A percentile compares a stretch with the other conserved stretches of the same genome.
Evolutionary conservation across 352 stramenopile genomes (phyloP).

Genomic region (Phytophthora crassamura): DNA sequence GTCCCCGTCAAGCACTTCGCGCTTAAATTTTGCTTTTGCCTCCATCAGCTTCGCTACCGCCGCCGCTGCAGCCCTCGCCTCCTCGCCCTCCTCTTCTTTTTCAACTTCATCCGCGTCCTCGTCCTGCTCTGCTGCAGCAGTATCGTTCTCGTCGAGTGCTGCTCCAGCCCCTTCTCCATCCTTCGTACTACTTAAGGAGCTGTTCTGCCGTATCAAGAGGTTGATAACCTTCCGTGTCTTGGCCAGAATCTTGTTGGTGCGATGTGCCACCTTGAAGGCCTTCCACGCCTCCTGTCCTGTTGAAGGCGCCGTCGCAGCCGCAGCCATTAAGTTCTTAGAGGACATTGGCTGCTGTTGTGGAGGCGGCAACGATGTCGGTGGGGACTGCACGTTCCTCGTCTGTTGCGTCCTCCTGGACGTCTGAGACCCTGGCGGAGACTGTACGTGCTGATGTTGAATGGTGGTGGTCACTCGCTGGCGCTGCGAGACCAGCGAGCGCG

Average conservation of each 20-base stretch:
- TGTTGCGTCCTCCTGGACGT: constrained; percentile 17
- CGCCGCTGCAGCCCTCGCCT: constrained; percentile 6
- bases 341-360: constrained; percentile 23
- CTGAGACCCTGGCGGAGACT: not conserved
- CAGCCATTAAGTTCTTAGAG: constrained; percentile 26
- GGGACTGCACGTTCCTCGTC: constrained; percentile 24
- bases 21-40: constrained; percentile 42
- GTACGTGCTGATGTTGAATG: constrained; percentile 13
- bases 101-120: constrained; percentile 15
- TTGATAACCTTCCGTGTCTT: constrained; percentile 66
- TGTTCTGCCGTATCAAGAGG: constrained; percentile 31
- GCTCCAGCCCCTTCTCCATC: constrained; percentile 12
- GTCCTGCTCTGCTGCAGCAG: constrained; percentile 2
- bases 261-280: constrained; percentile 67
- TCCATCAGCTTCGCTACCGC: constrained; percentile 27
- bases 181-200: constrained; percentile 9
- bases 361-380: constrained; percentile 16
- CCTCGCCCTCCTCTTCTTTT: constrained; percentile 15
- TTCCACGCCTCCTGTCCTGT: constrained; percentile 54
- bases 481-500: constrained; percentile 19
- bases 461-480: constrained; percentile 16
- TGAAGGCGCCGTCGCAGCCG: not conserved
- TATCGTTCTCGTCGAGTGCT: not conserved
- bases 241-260: constrained; percentile 62
- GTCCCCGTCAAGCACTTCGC: constrained; percentile 59